Base-by-base conservation (phyloP, 768 basidiomycete species). In the Agrocybe pediades region DNA sequence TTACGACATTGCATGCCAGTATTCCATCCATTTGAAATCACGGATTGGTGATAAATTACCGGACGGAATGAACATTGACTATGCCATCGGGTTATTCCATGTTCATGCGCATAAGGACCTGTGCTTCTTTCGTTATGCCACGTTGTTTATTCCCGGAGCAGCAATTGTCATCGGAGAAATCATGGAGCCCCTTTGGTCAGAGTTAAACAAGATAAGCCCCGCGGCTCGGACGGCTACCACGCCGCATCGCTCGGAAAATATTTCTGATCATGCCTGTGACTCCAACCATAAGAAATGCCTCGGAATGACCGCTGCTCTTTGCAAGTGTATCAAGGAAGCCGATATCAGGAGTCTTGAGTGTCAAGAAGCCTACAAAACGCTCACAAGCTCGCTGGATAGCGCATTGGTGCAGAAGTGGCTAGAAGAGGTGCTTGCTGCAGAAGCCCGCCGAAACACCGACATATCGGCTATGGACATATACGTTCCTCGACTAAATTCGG, bases 61-160 rank as follows among this genome's bases (percentile, higher is more conserved):
- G 0, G 3, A 13, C 1, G 46, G 39, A 15, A 36, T 54, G 6
- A 41, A 9, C 11, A 23, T 70, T 4, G 46, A 58, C 0, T 45
- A 30, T 0, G 64, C 57, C 2, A 68, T 71, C 16, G 62, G 68
- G 0, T 44, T 65, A 4, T 69, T 66, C 51, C 65, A 70, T 46
- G 57, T 70, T 0, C 68, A 69, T 49, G 65, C 43, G 0, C 65
- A 70, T 54, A 53, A 59, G 7, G 51, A 62, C 0, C 24, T 68
- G 25, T 72, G 71, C 41, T 64, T 62, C 9, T 46, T 62, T 2
- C 36, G 65, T 0, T 75, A 53, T 58, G 54, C 62, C 3, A 30
- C 58, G 0, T 41, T 49, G 1, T 66, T 64, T 15, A 61, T 66
- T 19, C 44, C 54, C 0, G 50, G 60, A 0, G 39, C 54, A 0